Evolutionary conservation across 2,329 filamentous ascomycete genomes (phyloP).

Genomic region (Colletotrichum magnum): DNA sequence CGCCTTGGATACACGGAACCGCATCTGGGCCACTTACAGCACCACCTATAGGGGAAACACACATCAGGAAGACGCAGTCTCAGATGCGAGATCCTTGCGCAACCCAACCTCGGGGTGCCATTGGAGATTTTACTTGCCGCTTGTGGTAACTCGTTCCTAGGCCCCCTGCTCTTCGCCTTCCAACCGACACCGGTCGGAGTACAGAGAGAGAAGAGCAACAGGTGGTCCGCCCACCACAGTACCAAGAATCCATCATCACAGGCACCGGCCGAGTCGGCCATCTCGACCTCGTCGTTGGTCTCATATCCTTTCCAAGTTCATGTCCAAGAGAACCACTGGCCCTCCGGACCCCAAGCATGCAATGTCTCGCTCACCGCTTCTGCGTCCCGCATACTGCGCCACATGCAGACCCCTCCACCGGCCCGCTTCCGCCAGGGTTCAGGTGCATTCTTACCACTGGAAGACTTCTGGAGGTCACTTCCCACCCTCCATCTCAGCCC

Average conservation of each 20-base stretch:
- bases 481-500: conserved; percentile 38
- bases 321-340: background rate
- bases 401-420: conserved; percentile 27
- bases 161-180: background rate
- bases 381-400: conserved; percentile 35
- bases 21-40: conserved; percentile 21
- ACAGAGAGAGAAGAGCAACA: too few species aligned
- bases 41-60: conserved; percentile 4
- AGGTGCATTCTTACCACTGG: conserved; percentile 19
- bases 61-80: conserved; percentile 16
- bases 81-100: conserved; percentile 31
- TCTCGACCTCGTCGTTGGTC: background rate
- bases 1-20: conserved; percentile 4
- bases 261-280: too few species aligned
- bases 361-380: conserved; percentile 37
- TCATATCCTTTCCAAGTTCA: too few species aligned
- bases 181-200: too few species aligned
- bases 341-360: background rate
- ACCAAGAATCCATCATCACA: too few species aligned
- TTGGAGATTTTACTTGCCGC: conserved; percentile 9
- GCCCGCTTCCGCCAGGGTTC: conserved; percentile 33
- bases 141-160: conserved; percentile 4
- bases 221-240: too few species aligned
- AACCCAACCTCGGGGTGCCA: conserved; percentile 2
- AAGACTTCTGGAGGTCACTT: conserved; percentile 4